These are phyloP conservation scores for Apiotrichum veenhuisii DNA, from an alignment of 1,284 basidiomycete species.

Conservation along the genomic window DNA sequence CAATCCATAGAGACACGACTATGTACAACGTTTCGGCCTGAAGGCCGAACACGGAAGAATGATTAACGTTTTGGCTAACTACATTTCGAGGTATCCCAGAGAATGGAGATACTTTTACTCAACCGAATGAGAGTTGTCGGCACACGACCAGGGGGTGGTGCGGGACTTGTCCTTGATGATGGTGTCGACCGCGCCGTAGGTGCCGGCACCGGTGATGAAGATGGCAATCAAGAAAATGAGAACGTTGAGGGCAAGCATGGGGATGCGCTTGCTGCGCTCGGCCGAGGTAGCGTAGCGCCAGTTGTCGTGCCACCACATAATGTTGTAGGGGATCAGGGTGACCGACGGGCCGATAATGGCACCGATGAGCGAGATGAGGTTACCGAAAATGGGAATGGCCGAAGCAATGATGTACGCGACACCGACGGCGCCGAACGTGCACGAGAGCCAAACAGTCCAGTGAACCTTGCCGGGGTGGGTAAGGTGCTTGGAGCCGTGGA, in stretches of 20 bases:
- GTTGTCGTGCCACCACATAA: slow-evolving; percentile 37
- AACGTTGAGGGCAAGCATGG: slow-evolving; percentile 12
- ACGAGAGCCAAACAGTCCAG: slow-evolving; percentile 35
- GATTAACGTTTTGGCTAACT: not conserved
- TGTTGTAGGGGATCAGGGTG: slow-evolving; percentile 27
- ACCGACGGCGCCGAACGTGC: slow-evolving; percentile 17
- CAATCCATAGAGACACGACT: not conserved
- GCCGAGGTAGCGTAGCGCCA: slow-evolving; percentile 1
- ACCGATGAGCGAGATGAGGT: slow-evolving; percentile 35
- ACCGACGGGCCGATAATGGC: slow-evolving; percentile 35
- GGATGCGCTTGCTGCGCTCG: slow-evolving; percentile 3
- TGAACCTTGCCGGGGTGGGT: slow-evolving; percentile 25
- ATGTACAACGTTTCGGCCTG: not conserved
- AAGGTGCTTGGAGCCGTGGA: slow-evolving; percentile 34
- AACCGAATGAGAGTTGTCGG: slow-evolving; percentile 32
- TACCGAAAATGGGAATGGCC: slow-evolving; percentile 32
- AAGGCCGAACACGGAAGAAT: not conserved
- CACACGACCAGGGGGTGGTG: slow-evolving; percentile 36
- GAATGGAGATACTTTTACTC: not conserved
- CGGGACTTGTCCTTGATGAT: slow-evolving; percentile 26
- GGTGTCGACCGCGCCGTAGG: slow-evolving; percentile 33
- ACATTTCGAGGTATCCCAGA: not conserved
- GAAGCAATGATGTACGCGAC: slow-evolving; percentile 36
- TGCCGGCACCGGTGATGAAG: slow-evolving; percentile 31
- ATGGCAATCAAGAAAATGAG: slow-evolving; percentile 25